Evolutionary conservation across 108 stramenopile genomes (phyloP).

Genomic region (Stephanodiscus minutulus): DNA sequence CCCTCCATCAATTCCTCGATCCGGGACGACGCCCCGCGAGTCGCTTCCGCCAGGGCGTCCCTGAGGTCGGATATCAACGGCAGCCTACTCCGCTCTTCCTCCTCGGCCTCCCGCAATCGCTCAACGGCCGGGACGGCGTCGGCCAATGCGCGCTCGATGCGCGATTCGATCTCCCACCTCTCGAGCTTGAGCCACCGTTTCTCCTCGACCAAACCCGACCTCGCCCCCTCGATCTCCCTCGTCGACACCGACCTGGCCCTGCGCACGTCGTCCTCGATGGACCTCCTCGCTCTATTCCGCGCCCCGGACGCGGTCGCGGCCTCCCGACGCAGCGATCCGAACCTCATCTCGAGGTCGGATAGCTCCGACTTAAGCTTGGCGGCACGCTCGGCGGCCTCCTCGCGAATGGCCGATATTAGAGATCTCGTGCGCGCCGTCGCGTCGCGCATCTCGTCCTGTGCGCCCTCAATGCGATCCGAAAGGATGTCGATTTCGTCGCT

Average conservation of each 20-base stretch:
- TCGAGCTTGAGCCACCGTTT: conserved; percentile 17
- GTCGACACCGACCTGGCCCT: conserved; percentile 9
- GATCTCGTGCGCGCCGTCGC: conserved; percentile 22
- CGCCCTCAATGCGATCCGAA: conserved; percentile 35
- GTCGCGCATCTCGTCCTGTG: conserved; percentile 33
- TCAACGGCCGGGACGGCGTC: neutral
- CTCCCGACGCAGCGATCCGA: conserved; percentile 21
- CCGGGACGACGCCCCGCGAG: conserved; percentile 2
- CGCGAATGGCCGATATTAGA: conserved; percentile 21
- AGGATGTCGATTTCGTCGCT: conserved; percentile 34
- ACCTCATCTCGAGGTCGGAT: conserved; percentile 29
- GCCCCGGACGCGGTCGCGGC: conserved; percentile 1
- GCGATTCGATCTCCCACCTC: conserved; percentile 30
- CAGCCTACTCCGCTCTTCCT: conserved; percentile 4
- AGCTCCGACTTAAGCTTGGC: conserved; percentile 26
- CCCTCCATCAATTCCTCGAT: conserved; percentile 27
- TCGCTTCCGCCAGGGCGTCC: conserved; percentile 2
- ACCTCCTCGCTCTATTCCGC: conserved; percentile 2
- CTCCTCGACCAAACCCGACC: conserved; percentile 1
- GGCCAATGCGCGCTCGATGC: conserved; percentile 21
- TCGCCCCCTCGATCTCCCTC: conserved; percentile 19
- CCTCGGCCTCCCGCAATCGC: conserved; percentile 6
- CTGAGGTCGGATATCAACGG: conserved; percentile 21
- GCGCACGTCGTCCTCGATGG: conserved; percentile 24
- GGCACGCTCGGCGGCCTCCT: conserved; percentile 27